Evolutionary conservation across 2,329 filamentous ascomycete genomes (phyloP), one percentile per base, ranked within the genome.

Genomic region (Lasiodiplodia sp.): DNA sequence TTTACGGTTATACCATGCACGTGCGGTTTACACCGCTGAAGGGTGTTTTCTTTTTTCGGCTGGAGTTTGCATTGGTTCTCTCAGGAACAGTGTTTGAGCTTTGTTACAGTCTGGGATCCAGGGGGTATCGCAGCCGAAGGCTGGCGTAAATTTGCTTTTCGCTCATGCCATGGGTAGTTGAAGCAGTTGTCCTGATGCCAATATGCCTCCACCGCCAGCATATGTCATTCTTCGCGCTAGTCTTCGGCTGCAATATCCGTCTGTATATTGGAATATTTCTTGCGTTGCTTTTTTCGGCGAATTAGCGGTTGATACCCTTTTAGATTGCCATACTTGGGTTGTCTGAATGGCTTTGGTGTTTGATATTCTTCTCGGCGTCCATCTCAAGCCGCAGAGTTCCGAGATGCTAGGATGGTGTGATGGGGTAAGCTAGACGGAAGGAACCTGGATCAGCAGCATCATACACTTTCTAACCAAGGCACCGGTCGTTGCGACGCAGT

Each of bases 1-100:
- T 21, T 4, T 49, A 44, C 58, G 25, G n/a, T 63, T 63, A 63
- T 63, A 63, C 58, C 58, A 63, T 21, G n/a, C 44, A 34, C 16
- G 12, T 16, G 37, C 25, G 40, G 37, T 25, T 37, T 40, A 51
- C 34, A n/a, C 16, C 25, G 31, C 34, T 63, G 58, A 16, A 28
- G 8, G 31, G 28, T 51, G 58, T 21, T 37, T 44, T 51, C 23
- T 12, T 25, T 16, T 63, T n/a, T 37, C 44, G 14, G 23, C 18
- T 18, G 40, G 21, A 4, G 34, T 25, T 37, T 51, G 58, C 44
- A 51, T 16, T 16, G 49, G 11, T 28, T 49, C 18, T 31, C 18
- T 10, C 18, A 11, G 25, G 14, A 12, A 4, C 14, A 38, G 58
- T 34, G 58, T 63, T 51, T 63, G 23, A 28, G 40, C 58, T 34